Evolutionary conservation across 805 yeast genomes (phyloP).

Genomic region (Blastobotrys parvus): DNA sequence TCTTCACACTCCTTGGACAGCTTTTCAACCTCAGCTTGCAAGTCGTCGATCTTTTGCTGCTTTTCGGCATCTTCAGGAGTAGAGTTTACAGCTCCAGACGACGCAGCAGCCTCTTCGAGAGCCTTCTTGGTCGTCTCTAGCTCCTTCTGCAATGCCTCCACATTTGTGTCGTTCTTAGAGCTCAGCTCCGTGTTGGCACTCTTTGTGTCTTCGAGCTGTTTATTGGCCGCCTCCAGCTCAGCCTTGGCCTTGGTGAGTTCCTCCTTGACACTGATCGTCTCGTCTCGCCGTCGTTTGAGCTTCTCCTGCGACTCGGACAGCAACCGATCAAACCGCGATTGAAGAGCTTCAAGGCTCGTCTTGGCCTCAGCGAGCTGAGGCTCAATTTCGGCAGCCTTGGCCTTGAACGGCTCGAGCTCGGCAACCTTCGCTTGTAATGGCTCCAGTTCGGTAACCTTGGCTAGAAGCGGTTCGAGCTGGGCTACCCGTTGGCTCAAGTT

Average conservation of each 20-base stretch:
- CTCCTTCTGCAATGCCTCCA: slow-evolving; percentile 4
- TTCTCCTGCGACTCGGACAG: slow-evolving; percentile 22
- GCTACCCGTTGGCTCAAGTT: slow-evolving; percentile 18
- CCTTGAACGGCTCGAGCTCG: slow-evolving; percentile 6
- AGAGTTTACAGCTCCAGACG: not conserved
- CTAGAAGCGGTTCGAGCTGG: slow-evolving; percentile 19
- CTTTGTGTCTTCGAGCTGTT: slow-evolving; percentile 5
- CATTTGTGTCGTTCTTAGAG: not conserved
- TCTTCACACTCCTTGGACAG: slow-evolving; percentile 21
- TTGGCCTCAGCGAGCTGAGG: no score
- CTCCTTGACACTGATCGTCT: slow-evolving; percentile 8
- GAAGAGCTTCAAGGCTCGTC: slow-evolving; percentile 8
- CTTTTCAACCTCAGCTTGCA: slow-evolving; percentile 24
- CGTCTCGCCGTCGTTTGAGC: slow-evolving; percentile 16
- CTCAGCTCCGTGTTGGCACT: not conserved
- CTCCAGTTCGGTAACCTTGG: slow-evolving; percentile 8
- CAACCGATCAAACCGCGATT: slow-evolving; percentile 13
- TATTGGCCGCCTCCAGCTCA: slow-evolving; percentile 6
- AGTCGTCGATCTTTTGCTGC: slow-evolving; percentile 23
- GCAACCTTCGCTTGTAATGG: slow-evolving; percentile 11
- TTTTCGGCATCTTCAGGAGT: slow-evolving; percentile 8
- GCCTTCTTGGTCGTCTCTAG: slow-evolving; percentile 8
- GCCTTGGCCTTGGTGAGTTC: slow-evolving; percentile 7
- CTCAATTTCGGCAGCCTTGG: slow-evolving; percentile 7
- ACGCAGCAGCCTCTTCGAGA: slow-evolving; percentile 20